Evolutionary conservation across 352 stramenopile species (phyloP).

Genomic region (Phytophthora sojae): DNA sequence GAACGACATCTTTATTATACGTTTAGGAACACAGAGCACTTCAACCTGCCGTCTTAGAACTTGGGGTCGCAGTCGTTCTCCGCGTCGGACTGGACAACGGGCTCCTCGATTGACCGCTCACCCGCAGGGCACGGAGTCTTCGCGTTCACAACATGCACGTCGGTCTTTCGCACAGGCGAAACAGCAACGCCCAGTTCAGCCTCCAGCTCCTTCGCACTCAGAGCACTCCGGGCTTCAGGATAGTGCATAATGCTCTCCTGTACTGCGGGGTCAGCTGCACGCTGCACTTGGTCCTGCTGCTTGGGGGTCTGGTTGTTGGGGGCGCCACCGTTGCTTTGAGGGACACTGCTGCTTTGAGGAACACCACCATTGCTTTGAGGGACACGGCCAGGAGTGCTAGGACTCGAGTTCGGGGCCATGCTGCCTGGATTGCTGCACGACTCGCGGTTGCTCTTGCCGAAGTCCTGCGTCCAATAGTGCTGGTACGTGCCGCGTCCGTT

Average conservation of each 20-base stretch:
- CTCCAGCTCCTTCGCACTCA: not conserved
- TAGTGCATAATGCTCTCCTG: conserved; percentile 7
- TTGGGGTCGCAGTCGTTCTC: not conserved
- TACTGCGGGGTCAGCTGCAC: not conserved
- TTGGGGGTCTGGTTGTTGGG: conserved; percentile 10
- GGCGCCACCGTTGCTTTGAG: not conserved
- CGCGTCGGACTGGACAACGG: not conserved
- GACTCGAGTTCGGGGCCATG: not conserved
- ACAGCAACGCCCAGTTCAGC: not conserved
- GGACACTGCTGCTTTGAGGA: not conserved
- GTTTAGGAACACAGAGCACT: not conserved
- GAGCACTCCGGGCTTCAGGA: not conserved
- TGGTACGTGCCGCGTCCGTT: conserved; percentile 30
- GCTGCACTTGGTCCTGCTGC: conserved; percentile 16
- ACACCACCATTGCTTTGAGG: not conserved
- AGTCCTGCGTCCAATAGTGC: conserved; percentile 66
- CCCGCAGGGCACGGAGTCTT: not conserved
- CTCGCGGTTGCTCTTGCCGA: conserved; percentile 39
- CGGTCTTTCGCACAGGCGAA: not conserved
- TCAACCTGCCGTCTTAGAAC: not conserved
- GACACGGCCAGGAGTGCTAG: not conserved
- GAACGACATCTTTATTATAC: no score
- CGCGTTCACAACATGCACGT: not conserved
- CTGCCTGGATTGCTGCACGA: conserved; percentile 24
- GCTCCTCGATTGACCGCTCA: not conserved